phyloP scores from a whole-genome alignment of 768 basidiomycete species.

The Mycena leptocephala region DNA sequence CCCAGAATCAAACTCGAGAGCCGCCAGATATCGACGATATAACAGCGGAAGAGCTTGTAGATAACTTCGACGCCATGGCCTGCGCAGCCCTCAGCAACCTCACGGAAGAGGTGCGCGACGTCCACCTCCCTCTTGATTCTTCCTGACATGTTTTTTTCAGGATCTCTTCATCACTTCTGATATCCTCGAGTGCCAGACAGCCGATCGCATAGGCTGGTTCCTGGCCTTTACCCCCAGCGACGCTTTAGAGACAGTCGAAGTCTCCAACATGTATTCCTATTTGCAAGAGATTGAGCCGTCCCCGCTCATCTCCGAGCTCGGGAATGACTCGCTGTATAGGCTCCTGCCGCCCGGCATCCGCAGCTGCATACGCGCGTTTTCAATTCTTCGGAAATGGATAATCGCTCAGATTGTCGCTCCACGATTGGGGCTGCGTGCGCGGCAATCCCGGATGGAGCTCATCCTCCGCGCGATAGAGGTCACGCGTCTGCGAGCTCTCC shows the following conservation, averaged over 20 bases:
- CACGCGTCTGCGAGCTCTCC: slow-evolving; percentile 74
- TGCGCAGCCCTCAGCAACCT: slow-evolving; percentile 83
- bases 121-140: slow-evolving; percentile 7
- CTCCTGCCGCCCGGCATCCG: slow-evolving; percentile 83
- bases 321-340: slow-evolving; percentile 81
- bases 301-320: slow-evolving; percentile 77
- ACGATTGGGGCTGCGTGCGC: slow-evolving; percentile 71
- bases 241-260: slow-evolving; percentile 77
- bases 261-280: slow-evolving; percentile 85
- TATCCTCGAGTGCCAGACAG: slow-evolving; percentile 85
- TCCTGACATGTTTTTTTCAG: slow-evolving; percentile 51
- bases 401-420: slow-evolving; percentile 79
- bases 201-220: slow-evolving; percentile 89
- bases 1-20: slow-evolving; percentile 60
- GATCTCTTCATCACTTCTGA: slow-evolving; percentile 87
- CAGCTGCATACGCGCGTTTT: slow-evolving; percentile 84
- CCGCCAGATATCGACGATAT: slow-evolving; percentile 78
- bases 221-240: slow-evolving; percentile 59
- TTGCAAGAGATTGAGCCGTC: slow-evolving; percentile 84
- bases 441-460: slow-evolving; percentile 83
- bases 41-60: slow-evolving; percentile 81
- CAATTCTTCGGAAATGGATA: slow-evolving; percentile 86
- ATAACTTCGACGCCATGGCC: slow-evolving; percentile 84
- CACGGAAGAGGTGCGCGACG: slow-evolving; percentile 75
- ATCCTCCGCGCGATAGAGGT: slow-evolving; percentile 83